Evolutionary conservation across 2,329 filamentous ascomycete genomes (phyloP).

Genomic region (Apiospora pterosperma): DNA sequence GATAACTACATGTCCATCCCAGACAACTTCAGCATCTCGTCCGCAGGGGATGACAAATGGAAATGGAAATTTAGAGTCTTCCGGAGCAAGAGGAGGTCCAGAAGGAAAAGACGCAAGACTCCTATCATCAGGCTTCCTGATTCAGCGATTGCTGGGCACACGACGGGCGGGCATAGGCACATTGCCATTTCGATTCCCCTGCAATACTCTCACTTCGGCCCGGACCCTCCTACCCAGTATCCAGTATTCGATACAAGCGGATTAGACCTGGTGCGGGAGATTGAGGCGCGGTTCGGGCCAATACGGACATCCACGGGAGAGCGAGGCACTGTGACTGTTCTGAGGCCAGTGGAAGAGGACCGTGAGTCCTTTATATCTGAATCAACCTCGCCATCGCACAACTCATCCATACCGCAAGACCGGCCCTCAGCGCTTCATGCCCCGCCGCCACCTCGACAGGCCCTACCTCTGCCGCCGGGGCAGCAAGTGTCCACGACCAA

Average conservation of each 20-base stretch:
- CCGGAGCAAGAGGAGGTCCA: not conserved
- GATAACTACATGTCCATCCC: conserved; percentile 48
- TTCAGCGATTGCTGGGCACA: conserved; percentile 51
- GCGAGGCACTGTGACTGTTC: conserved; percentile 22
- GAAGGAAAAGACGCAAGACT: conserved; percentile 18
- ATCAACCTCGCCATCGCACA: not conserved
- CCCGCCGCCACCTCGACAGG: not conserved
- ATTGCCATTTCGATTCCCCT: conserved; percentile 60
- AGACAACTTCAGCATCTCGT: conserved; percentile 21
- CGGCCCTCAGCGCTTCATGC: not conserved
- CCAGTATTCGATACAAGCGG: conserved; percentile 15
- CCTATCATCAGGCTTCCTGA: conserved; percentile 45
- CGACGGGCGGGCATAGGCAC: conserved; percentile 50
- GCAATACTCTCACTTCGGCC: conserved; percentile 42
- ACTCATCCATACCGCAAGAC: conserved; percentile 3
- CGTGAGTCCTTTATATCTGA: conserved; percentile 24
- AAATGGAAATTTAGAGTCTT: conserved; percentile 10
- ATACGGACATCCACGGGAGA: conserved; percentile 12
- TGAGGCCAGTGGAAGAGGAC: conserved; percentile 34
- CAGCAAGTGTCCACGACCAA: not conserved
- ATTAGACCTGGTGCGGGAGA: conserved; percentile 13
- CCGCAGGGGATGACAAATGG: conserved; percentile 11
- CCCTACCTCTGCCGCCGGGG: not conserved
- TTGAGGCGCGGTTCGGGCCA: conserved; percentile 14
- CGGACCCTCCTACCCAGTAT: conserved; percentile 17